Base-by-base conservation (phyloP, 768 basidiomycete genomes). In the Steccherinum ochraceum region DNA sequence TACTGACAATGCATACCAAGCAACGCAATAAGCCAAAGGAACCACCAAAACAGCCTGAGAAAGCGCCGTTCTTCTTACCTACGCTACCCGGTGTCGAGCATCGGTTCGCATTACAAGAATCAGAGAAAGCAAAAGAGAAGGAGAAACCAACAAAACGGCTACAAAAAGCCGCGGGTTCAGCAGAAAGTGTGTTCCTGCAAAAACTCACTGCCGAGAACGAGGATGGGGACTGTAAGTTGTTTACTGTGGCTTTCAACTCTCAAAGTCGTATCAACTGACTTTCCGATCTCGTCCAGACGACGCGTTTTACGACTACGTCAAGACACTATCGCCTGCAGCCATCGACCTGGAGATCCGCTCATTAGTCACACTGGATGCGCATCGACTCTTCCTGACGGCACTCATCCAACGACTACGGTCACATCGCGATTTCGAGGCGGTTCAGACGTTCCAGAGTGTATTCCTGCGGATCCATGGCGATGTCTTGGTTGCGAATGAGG, bases 11-110 rank as follows among this genome's bases (percentile, higher is more conserved):
- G n/a, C n/a, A 4, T 11, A 23, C 43, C 40, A 53, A 95, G 87
- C 86, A 89, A 78, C 84, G 96, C 49, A 98, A 98, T 66, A 96
- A 94, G 73, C 93, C 96, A 12, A 93, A 88, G 67, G 94, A 96
- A 56, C 81, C 93, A 0, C 93, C 93, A 5, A 97, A 98, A 67
- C 88, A 86, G 21, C 91, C 92, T 12, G 95, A 97, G 69, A 80
- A 91, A 53, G 95, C 93, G 1, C 96, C 96, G 0, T 99, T 99
- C 75, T 99, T 98, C 75, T 72, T 99, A 13, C 96, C 95, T 19
- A 92, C 93, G 1, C 69, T 97, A 11, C 86, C 89, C 3, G 95
- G 93, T 11, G 79, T 93, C 11, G 91, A 94, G 51, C 76, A 82
- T 16, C 79, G 90, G 16, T 95, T 97, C 64, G 87, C 81, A 12